Conservation (phyloP, 352 stramenopile species). For the Phytopythium montanum region DNA sequence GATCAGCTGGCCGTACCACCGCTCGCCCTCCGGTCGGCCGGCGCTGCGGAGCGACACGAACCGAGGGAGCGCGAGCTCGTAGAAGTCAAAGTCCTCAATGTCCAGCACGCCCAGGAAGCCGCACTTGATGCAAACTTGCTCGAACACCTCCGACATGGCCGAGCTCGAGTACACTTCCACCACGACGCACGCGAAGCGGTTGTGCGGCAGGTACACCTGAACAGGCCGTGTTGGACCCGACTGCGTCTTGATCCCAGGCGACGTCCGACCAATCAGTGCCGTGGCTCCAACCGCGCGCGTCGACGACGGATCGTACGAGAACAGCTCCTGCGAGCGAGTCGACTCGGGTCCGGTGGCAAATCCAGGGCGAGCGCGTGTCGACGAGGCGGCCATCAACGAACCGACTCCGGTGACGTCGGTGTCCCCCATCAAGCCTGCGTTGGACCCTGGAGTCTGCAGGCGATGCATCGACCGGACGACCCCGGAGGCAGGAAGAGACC, state of each 20-base stretch:
- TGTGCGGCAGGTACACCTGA: conserved; percentile 83
- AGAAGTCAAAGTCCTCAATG: conserved; percentile 81
- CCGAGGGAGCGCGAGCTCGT: conserved; percentile 72
- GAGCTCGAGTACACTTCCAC: conserved; percentile 53
- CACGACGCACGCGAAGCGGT: conserved; percentile 79
- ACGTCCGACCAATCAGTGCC: conserved; percentile 24
- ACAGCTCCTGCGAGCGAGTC: conserved; percentile 45
- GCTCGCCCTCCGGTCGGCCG: conserved; percentile 73
- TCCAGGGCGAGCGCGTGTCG: conserved; percentile 44
- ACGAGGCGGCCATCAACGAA: conserved; percentile 5
- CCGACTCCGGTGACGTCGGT: conserved; percentile 17
- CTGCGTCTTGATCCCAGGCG: conserved; percentile 39
- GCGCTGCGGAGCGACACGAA: conserved; percentile 86
- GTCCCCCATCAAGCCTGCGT: conserved; percentile 16
- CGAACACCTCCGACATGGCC: conserved; percentile 72
- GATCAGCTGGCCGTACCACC: conserved; percentile 79
- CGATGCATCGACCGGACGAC: conserved; percentile 60
- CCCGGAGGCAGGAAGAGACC: conserved; percentile 45
- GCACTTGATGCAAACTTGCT: conserved; percentile 71
- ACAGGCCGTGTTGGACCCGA: conserved; percentile 37
- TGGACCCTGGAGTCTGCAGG: conserved; percentile 57
- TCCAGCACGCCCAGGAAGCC: conserved; percentile 73
- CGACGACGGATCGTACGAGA: conserved; percentile 60
- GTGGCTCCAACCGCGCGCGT: conserved; percentile 49
- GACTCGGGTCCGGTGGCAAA: conserved; percentile 49